Evolutionary conservation across 441 rosid species (phyloP).

Genomic region (Erodium trifolium): DNA sequence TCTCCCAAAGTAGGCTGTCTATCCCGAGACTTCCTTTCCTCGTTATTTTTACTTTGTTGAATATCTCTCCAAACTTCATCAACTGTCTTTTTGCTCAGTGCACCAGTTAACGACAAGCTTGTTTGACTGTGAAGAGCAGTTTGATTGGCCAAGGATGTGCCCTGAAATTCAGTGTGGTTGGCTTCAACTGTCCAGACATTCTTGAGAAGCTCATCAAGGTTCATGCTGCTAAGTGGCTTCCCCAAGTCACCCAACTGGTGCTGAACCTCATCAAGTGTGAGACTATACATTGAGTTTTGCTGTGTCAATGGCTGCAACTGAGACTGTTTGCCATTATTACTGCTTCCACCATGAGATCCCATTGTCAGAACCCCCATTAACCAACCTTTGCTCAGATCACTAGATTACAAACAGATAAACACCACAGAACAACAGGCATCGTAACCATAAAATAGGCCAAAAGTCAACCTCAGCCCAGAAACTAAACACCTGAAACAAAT

Average conservation of each 20-base stretch:
- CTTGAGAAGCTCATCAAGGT: conserved; percentile 7
- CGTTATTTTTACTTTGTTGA: background rate
- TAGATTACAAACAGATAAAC: background rate
- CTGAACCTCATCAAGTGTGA: conserved; percentile 9
- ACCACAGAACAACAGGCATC: background rate
- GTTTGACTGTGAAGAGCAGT: background rate
- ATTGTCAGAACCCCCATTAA: conserved; percentile 8
- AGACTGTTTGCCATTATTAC: conserved; percentile 4
- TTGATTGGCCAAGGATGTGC: background rate
- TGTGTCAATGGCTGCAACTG: background rate
- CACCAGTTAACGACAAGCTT: background rate
- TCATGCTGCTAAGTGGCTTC: conserved; percentile 1
- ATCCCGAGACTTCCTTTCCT: conserved; percentile 1
- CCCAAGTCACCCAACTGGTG: background rate
- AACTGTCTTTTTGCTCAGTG: conserved; percentile 2
- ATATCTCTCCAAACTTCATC: conserved; percentile 4
- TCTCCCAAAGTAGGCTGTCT: conserved; percentile 31
- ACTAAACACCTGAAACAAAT: background rate
- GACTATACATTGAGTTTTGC: conserved; percentile 4
- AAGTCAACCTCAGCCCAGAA: background rate
- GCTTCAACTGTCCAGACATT: background rate
- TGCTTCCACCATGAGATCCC: conserved; percentile 6
- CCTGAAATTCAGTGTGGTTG: background rate
- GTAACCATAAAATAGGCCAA: background rate
- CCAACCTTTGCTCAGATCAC: background rate